A percentile compares a stretch with the other conserved stretches of the same genome.
These are phyloP conservation scores for Tephrocybe sp. DNA, from an alignment of 768 basidiomycete species.

Conservation along the genomic window DNA sequence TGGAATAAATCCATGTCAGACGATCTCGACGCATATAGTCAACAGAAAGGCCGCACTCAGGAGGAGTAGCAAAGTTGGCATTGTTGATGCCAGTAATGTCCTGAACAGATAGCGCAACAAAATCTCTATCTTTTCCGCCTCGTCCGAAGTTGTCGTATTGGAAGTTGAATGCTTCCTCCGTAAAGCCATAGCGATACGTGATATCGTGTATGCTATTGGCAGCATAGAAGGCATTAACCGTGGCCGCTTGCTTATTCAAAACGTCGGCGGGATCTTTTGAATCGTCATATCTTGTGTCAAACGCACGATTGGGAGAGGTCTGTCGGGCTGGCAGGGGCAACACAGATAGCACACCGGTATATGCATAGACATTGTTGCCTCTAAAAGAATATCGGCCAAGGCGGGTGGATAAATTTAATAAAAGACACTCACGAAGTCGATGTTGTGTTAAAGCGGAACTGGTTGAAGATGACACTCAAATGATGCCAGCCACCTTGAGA, in stretches of 20 bases:
- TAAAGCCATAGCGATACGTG: constrained; percentile 48
- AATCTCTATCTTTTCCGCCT: constrained; percentile 47
- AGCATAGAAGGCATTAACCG: constrained; percentile 54
- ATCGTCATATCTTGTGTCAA: constrained; percentile 33
- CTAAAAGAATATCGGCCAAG: constrained; percentile 10
- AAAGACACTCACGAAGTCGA: not conserved
- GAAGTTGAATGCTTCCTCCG: constrained; percentile 56
- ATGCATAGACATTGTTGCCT: constrained; percentile 36
- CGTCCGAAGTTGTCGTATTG: constrained; percentile 51
- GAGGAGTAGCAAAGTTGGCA: constrained; percentile 37
- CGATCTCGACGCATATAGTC: not conserved
- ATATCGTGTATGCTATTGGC: constrained; percentile 57
- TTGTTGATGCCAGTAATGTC: constrained; percentile 40
- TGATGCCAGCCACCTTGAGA: constrained; percentile 51
- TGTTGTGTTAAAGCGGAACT: not conserved
- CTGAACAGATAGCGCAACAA: constrained; percentile 48
- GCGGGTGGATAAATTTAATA: not conserved
- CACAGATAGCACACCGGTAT: constrained; percentile 26
- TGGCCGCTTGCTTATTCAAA: constrained; percentile 49
- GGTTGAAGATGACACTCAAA: not conserved
- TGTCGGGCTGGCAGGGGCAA: constrained; percentile 33
- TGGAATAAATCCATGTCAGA: not conserved
- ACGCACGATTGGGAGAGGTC: constrained; percentile 32
- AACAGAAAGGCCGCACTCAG: constrained; percentile 28
- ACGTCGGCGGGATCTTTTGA: constrained; percentile 18